These are phyloP conservation scores for Musa acuminata DNA, from an alignment of 176 grass and related monocot species.

Conservation along the genomic window DNA sequence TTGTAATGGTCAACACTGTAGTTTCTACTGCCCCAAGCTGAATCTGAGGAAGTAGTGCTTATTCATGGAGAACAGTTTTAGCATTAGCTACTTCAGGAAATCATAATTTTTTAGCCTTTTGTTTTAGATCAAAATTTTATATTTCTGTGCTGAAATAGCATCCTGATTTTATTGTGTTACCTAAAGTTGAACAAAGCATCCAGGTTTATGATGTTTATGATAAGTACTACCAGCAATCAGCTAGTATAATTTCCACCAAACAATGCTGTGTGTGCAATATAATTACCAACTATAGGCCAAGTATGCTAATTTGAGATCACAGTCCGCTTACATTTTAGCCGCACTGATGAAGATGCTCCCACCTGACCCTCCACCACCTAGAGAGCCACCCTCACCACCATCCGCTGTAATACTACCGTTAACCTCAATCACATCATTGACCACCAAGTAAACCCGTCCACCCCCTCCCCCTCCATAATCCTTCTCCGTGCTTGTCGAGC, in stretches of 20 bases:
- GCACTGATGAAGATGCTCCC: constrained; percentile 80
- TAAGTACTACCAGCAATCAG: background rate
- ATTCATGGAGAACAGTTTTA: background rate
- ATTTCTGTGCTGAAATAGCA: no score
- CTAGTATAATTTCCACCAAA: background rate
- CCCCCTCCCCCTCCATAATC: no score
- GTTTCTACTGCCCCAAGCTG: background rate
- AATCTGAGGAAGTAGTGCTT: no score
- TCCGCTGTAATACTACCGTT: constrained; percentile 64
- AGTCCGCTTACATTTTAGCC: constrained; percentile 51
- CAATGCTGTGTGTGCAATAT: no score
- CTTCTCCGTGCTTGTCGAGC: no score
- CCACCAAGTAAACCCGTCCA: constrained; percentile 69
- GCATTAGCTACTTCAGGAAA: background rate
- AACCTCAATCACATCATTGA: constrained; percentile 51
- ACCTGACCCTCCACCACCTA: constrained; percentile 81
- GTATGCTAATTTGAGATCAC: no score
- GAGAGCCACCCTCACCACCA: constrained; percentile 59
- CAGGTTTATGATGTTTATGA: no score
- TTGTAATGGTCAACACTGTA: background rate
- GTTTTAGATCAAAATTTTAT: no score
- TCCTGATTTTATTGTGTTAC: no score
- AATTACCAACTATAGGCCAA: no score
- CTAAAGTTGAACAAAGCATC: no score
- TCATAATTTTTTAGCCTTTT: background rate